phyloP scores from a whole-genome alignment of 1,284 basidiomycete species.

The Leccinum pachyderme region DNA sequence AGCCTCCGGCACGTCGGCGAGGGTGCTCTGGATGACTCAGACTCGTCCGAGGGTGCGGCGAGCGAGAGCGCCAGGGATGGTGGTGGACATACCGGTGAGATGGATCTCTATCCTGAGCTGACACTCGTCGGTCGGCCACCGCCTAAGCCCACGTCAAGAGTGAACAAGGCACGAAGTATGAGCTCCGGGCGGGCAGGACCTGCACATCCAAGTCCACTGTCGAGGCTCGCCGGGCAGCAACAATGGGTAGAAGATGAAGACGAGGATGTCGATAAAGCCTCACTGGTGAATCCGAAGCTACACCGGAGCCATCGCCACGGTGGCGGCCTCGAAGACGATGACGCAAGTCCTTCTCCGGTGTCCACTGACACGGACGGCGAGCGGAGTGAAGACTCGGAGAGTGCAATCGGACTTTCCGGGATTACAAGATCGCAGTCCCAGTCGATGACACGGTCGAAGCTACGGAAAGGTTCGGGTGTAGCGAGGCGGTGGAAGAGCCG shows the following conservation, averaged over 20 bases:
- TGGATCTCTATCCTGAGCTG: slow-evolving; percentile 13
- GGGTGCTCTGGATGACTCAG: slow-evolving; percentile 73
- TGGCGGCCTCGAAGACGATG: slow-evolving; percentile 38
- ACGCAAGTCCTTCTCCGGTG: slow-evolving; percentile 45
- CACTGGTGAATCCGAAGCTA: slow-evolving; percentile 5
- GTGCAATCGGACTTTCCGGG: neutral
- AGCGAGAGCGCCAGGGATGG: slow-evolving; percentile 34
- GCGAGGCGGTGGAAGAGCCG: slow-evolving; percentile 31
- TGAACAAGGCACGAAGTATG: slow-evolving; percentile 34
- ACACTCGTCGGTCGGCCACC: neutral
- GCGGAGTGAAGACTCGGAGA: slow-evolving; percentile 31
- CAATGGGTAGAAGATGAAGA: slow-evolving; percentile 47
- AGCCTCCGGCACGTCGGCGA: slow-evolving; percentile 62
- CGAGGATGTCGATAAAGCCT: neutral
- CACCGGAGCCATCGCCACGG: slow-evolving; percentile 19
- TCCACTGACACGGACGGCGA: slow-evolving; percentile 53
- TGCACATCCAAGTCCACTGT: slow-evolving; percentile 61
- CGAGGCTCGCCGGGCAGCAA: slow-evolving; percentile 50
- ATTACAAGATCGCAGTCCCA: slow-evolving; percentile 5
- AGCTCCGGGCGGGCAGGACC: slow-evolving; percentile 29
- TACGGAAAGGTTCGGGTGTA: slow-evolving; percentile 18
- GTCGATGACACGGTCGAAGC: slow-evolving; percentile 15
- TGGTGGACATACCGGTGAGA: slow-evolving; percentile 18
- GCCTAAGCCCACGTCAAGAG: neutral
- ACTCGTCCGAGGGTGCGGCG: slow-evolving; percentile 49